These are phyloP conservation scores for Erodium moschatum DNA, from an alignment of 441 rosid genomes.

Conservation along the genomic window DNA sequence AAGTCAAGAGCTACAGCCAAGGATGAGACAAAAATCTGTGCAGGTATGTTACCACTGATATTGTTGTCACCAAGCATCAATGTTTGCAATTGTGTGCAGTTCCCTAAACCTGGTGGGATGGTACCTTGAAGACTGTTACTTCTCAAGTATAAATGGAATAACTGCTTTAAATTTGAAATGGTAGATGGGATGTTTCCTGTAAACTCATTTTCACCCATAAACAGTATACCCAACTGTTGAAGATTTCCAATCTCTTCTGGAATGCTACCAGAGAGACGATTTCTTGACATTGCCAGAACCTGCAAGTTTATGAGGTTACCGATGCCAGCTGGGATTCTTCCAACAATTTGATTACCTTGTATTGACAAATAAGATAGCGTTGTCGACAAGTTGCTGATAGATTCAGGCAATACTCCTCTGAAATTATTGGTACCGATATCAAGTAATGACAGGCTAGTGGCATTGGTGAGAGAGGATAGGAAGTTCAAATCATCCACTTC, in stretches of 20 bases:
- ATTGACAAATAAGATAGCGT: neutral
- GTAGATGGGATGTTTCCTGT: constrained; percentile 19
- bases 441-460: neutral
- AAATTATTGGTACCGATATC: neutral
- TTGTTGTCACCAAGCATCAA: constrained; percentile 15
- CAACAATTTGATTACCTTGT: constrained; percentile 5
- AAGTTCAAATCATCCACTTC: no score
- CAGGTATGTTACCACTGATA: constrained; percentile 19
- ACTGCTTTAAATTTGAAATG: constrained; percentile 8
- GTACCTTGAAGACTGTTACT: constrained; percentile 13
- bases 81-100: neutral
- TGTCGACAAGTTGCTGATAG: constrained; percentile 21
- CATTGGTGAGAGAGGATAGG: constrained; percentile 22
- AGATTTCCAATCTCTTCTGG: constrained; percentile 13
- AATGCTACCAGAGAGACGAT: constrained; percentile 14
- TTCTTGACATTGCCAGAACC: neutral
- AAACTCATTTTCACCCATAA: neutral
- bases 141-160: neutral
- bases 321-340: constrained; percentile 13
- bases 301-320: constrained; percentile 12
- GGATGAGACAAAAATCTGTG: constrained; percentile 11
- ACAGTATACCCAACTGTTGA: neutral
- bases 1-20: neutral
- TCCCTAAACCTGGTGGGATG: constrained; percentile 19
- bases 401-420: constrained; percentile 21